phyloP scores from a whole-genome alignment of 345 rosid species.

The Hibiscus tridactylites region DNA sequence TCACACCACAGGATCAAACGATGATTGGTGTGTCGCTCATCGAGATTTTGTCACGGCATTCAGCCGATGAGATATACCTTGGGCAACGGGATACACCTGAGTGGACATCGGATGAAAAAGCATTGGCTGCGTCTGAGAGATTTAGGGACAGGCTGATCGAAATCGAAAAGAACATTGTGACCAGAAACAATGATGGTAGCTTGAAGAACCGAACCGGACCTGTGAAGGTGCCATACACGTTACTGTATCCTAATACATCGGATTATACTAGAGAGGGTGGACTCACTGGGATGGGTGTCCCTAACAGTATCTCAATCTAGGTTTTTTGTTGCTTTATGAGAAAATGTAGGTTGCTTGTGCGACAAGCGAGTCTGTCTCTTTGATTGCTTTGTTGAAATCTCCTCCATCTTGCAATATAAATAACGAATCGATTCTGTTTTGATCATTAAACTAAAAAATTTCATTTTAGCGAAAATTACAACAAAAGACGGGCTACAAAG shows the following conservation, averaged over 20 bases:
- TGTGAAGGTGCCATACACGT: slow-evolving; percentile 64
- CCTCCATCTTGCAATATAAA: too few species aligned
- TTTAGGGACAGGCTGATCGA: slow-evolving; percentile 39
- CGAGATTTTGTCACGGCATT: slow-evolving; percentile 71
- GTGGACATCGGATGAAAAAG: slow-evolving; percentile 70
- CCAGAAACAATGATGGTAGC: slow-evolving; percentile 45
- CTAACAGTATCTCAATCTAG: slow-evolving; percentile 77
- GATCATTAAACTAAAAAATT: too few species aligned
- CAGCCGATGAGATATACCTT: slow-evolving; percentile 74
- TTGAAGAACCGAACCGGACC: slow-evolving; percentile 75
- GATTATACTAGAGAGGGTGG: slow-evolving; percentile 50
- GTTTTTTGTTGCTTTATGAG: neutral
- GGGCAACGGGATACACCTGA: slow-evolving; percentile 68
- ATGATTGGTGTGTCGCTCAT: slow-evolving; percentile 77
- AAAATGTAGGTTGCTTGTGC: too few species aligned
- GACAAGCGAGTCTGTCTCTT: too few species aligned
- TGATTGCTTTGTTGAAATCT: too few species aligned
- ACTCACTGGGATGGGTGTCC: slow-evolving; percentile 77
- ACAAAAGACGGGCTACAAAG: too few species aligned
- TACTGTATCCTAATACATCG: slow-evolving; percentile 65
- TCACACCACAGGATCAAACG: slow-evolving; percentile 84
- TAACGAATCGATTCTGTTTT: too few species aligned
- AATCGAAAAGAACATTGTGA: slow-evolving; percentile 50
- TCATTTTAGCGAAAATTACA: too few species aligned
- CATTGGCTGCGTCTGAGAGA: slow-evolving; percentile 50